Evolutionary conservation across 352 stramenopile genomes (phyloP), one percentile per base, ranked within the genome.

Genomic region (Thalassiosira livingstoniorum): DNA sequence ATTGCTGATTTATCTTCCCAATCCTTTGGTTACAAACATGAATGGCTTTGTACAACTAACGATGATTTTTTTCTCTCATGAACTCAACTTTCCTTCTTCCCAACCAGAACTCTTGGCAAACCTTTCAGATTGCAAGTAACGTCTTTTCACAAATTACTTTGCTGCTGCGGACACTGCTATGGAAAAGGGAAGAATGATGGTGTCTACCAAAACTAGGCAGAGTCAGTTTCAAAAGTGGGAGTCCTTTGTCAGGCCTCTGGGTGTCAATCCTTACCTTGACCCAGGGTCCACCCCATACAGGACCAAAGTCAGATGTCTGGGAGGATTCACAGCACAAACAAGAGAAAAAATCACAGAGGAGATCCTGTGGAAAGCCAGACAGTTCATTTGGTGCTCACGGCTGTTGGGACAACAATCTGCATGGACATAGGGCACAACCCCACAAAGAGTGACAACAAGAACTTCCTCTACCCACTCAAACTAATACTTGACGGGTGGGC

Each of bases 171-270:
- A 83, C 29, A 7, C 1, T 34, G 80, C n/a, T 3, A 74, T 78
- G 43, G 21, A 58, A 47, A 32, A 62, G 83, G 80, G 80, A 55
- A 32, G 74, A 71, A 61, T 84, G 75, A 67, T 21, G 23, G 53
- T 67, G 68, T 78, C 74, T 83, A 81, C 80, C 75, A n/a, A 69
- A 23, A 43, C 15, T 66, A 29, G 80, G 75, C 11, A 80, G 43
- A 69, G n/a, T 34, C 31, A 75, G 43, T 83, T 74, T 74, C 7
- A 21, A 3, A 13, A 73, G 27, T 87, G 74, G 80, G 13, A 10
- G n/a, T 0, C 4, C 42, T 82, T 79, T 54, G 35, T 55, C 78
- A 25, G 10, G 60, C 58, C 64, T 72, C 1, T 83, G 53, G 45
- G 79, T 53, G 34, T 83, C 61, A 63, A 85, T 61, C 77, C 77